Percentiles rank a stretch among this genome's conserved stretches.
Conservation (phyloP, 2,329 filamentous ascomycete genomes). For the Ceratocystis diversiconidia region DNA sequence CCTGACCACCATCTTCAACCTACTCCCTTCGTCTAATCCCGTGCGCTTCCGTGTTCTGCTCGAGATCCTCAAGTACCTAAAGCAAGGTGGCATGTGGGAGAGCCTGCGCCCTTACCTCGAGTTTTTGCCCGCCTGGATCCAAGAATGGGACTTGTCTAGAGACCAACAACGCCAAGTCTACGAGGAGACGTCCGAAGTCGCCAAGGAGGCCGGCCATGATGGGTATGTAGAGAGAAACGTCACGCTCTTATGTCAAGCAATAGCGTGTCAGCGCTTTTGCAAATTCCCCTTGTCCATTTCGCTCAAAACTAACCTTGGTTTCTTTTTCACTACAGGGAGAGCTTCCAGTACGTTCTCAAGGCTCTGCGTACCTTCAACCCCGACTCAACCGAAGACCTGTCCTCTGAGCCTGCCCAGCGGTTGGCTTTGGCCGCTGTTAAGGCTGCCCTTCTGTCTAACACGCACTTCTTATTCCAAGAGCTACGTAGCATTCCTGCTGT, state of each 20-base stretch:
- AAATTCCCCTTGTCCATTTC: neutral
- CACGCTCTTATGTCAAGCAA: neutral
- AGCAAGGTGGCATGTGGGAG: constrained; percentile 62
- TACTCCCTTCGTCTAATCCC: constrained; percentile 60
- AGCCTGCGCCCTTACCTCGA: constrained; percentile 70
- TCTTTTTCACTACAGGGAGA: constrained; percentile 29
- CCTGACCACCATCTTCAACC: constrained; percentile 93
- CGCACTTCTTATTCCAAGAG: constrained; percentile 60
- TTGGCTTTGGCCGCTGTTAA: constrained; percentile 44
- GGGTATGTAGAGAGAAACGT: constrained; percentile 39
- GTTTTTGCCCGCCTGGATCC: constrained; percentile 68
- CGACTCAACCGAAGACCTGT: constrained; percentile 39
- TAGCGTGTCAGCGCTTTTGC: too few species aligned
- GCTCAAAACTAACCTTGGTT: neutral
- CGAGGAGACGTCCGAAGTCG: constrained; percentile 66
- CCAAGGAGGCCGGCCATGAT: constrained; percentile 61
- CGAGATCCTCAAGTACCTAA: constrained; percentile 73
- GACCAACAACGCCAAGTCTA: constrained; percentile 78
- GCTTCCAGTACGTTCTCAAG: constrained; percentile 54
- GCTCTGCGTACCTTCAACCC: constrained; percentile 46
- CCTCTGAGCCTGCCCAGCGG: constrained; percentile 45
- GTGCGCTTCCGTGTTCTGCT: constrained; percentile 83
- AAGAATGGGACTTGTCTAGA: constrained; percentile 66
- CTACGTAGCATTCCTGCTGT: constrained; percentile 70
- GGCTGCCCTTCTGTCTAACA: constrained; percentile 38